Evolutionary conservation across 805 yeast species (phyloP).

Genomic region (Phaffomyces antillensis): DNA sequence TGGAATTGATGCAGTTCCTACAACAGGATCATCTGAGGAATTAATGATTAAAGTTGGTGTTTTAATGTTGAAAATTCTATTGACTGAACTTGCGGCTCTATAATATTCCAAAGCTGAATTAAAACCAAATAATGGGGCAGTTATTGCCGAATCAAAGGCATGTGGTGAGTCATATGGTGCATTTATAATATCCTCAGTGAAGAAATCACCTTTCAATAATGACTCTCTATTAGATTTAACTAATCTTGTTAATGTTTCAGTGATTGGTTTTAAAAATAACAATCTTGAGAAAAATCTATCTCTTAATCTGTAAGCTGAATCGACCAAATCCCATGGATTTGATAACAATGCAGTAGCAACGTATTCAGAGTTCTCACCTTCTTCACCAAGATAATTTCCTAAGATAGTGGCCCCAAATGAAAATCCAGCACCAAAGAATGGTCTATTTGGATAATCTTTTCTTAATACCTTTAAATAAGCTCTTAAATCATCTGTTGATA

Average conservation of each 20-base stretch:
- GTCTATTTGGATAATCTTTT: conserved; percentile 50
- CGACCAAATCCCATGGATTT: conserved; percentile 68
- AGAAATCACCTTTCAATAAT: conserved; percentile 25
- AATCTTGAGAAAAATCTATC: conserved; percentile 31
- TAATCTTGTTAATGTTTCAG: conserved; percentile 34
- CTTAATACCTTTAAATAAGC: conserved; percentile 46
- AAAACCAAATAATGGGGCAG: conserved; percentile 57
- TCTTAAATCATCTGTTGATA: conserved; percentile 64
- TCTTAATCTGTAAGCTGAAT: conserved; percentile 40
- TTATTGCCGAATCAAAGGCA: conserved; percentile 57
- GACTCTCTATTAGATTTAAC: conserved; percentile 37
- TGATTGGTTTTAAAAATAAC: conserved; percentile 35
- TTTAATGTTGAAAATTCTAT: conserved; percentile 45
- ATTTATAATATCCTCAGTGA: conserved; percentile 30
- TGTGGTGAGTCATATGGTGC: conserved; percentile 32
- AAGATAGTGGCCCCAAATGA: conserved; percentile 67
- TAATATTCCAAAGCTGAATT: conserved; percentile 57
- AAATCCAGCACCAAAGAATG: conserved; percentile 59
- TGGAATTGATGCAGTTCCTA: conserved; percentile 47
- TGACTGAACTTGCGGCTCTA: conserved; percentile 55
- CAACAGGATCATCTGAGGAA: conserved; percentile 63
- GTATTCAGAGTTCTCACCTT: conserved; percentile 43
- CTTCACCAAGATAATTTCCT: conserved; percentile 66
- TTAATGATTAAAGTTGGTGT: conserved; percentile 58
- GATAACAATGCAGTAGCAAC: conserved; percentile 55